Conservation (phyloP, 23 red algal species). For the Gracilaria vermiculophylla region DNA sequence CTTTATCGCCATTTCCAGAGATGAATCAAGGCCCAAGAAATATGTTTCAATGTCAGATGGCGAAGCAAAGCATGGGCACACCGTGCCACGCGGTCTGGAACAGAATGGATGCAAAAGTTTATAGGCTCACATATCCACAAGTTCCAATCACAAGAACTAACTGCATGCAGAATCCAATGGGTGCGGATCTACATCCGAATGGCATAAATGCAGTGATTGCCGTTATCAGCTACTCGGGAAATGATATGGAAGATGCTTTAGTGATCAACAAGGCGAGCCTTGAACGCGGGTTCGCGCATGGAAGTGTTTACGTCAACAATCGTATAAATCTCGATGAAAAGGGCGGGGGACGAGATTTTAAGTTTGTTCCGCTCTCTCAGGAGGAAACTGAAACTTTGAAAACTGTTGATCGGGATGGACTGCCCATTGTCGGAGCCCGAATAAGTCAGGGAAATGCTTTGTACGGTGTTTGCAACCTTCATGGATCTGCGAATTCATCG, state of each 20-base stretch:
- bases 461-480: conserved; percentile 31
- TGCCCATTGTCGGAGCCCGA: conserved; percentile 76
- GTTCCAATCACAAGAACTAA: conserved; percentile 80
- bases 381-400: conserved; percentile 39
- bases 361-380: conserved; percentile 23
- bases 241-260: conserved; percentile 99
- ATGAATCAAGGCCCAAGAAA: conserved; percentile 98
- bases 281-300: conserved; percentile 87
- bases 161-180: conserved; percentile 56
- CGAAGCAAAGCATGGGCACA: conserved; percentile 94
- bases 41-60: conserved; percentile 99
- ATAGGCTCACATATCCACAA: conserved; percentile 77
- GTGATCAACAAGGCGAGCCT: conserved; percentile 88
- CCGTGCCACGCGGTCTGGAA: conserved; percentile 72
- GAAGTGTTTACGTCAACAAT: conserved; percentile 76
- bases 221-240: conserved; percentile 92
- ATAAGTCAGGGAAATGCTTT: conserved; percentile 60
- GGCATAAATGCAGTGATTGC: conserved; percentile 96
- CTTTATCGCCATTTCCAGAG: conserved; percentile 88
- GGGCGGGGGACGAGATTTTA: conserved; percentile 11
- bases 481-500: background rate
- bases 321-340: conserved; percentile 71
- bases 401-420: conserved; percentile 68
- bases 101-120: conserved; percentile 87
- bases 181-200: conserved; percentile 81